phyloP scores from a whole-genome alignment of 2,329 filamentous ascomycete genomes.

The Nemania sp. region DNA sequence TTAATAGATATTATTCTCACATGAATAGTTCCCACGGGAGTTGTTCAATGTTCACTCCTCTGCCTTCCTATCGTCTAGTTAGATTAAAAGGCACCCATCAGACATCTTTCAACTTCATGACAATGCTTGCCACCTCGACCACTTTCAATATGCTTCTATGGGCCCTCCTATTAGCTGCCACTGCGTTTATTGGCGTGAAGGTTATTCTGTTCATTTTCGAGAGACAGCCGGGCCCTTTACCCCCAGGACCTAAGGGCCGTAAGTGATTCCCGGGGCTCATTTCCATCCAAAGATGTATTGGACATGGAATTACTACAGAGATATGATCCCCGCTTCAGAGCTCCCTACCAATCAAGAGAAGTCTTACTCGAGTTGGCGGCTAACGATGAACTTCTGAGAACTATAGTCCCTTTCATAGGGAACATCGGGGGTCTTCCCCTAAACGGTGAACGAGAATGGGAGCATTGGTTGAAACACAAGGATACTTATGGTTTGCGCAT shows the following conservation, averaged over 20 bases:
- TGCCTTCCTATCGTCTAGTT: no score
- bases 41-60: no score
- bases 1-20: no score
- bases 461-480: conserved; percentile 58
- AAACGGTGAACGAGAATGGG: conserved; percentile 51
- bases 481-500: conserved; percentile 48
- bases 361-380: neutral
- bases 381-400: conserved; percentile 27
- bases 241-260: conserved; percentile 61
- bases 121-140: neutral
- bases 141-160: neutral
- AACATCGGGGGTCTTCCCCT: conserved; percentile 63
- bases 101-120: no score
- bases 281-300: neutral
- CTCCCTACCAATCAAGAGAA: neutral
- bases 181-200: neutral
- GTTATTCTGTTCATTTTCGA: neutral
- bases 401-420: conserved; percentile 58
- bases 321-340: no score
- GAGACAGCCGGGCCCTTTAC: conserved; percentile 46
- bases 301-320: neutral
- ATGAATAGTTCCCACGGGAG: no score
- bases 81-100: no score
- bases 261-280: conserved; percentile 1
- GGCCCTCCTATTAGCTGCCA: neutral